Conservation (phyloP, 108 stramenopile species). For the Aurantiochytrium sp. region DNA sequence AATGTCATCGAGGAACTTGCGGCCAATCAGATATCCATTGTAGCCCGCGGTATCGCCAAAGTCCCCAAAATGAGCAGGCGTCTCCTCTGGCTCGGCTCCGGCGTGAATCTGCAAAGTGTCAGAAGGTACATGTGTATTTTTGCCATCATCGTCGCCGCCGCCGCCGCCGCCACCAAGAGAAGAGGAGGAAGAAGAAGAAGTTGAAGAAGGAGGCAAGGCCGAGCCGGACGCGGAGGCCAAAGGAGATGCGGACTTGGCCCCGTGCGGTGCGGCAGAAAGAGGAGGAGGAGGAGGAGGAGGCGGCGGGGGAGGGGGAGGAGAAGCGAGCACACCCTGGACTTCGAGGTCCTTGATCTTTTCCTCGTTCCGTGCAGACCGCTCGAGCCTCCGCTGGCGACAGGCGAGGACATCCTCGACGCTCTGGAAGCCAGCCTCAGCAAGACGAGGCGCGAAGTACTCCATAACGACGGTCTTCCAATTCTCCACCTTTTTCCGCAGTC, state of each 20-base stretch:
- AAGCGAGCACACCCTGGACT: neutral
- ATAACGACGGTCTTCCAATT: neutral
- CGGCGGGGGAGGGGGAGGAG: neutral
- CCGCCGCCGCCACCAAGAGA: too few relatives aligned
- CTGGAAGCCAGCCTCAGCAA: neutral
- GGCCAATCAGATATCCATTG: neutral
- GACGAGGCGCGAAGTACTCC: neutral
- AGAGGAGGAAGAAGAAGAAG: too few relatives aligned
- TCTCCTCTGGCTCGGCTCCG: too few relatives aligned
- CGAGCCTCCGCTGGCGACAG: neutral
- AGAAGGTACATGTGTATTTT: too few relatives aligned
- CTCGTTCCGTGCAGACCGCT: neutral
- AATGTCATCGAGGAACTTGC: neutral
- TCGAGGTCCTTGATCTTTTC: neutral
- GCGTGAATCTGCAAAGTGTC: too few relatives aligned
- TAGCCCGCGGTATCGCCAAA: neutral
- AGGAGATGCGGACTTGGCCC: too few relatives aligned
- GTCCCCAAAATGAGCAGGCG: neutral
- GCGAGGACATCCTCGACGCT: neutral
- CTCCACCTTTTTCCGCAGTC: neutral
- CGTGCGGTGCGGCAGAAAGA: too few relatives aligned
- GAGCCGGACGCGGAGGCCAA: too few relatives aligned
- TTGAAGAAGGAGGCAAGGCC: too few relatives aligned
- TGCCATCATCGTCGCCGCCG: too few relatives aligned
- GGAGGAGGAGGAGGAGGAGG: too few relatives aligned